These are phyloP conservation scores for Neurospora intermedia DNA, from an alignment of 495 filamentous ascomycete genomes.

Conservation along the genomic window DNA sequence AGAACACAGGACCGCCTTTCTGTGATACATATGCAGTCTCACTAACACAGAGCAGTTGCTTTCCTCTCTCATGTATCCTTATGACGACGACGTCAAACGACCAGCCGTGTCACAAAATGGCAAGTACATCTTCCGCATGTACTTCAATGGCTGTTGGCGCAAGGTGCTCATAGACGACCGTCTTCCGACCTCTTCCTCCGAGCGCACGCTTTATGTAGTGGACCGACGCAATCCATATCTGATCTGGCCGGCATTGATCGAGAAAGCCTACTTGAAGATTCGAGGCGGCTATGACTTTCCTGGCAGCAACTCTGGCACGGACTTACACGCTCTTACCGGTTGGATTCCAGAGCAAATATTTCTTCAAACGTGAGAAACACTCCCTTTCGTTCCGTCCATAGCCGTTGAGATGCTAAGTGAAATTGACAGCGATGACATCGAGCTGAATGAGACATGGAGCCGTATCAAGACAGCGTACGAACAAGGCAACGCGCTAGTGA, in stretches of 20 bases:
- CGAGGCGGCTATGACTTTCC: slow-evolving; percentile 96
- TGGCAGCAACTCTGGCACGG: slow-evolving; percentile 94
- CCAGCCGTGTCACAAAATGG: slow-evolving; percentile 62
- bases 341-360: slow-evolving; percentile 98
- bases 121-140: slow-evolving; percentile 82
- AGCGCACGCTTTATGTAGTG: slow-evolving; percentile 73
- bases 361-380: slow-evolving; percentile 49
- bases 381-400: not conserved
- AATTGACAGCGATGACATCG: slow-evolving; percentile 49
- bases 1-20: not conserved
- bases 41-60: slow-evolving; percentile 42
- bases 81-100: slow-evolving; percentile 40
- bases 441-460: slow-evolving; percentile 64
- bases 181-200: slow-evolving; percentile 64
- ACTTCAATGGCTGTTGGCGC: slow-evolving; percentile 90
- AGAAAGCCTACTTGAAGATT: slow-evolving; percentile 97
- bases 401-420: slow-evolving; percentile 7
- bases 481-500: slow-evolving; percentile 74
- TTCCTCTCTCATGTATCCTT: slow-evolving; percentile 61
- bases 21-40: not conserved
- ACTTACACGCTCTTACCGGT: slow-evolving; percentile 79
- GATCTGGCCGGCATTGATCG: slow-evolving; percentile 86
- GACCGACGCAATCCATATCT: slow-evolving; percentile 68
- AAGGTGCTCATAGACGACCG: slow-evolving; percentile 84
- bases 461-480: slow-evolving; percentile 65